Evolutionary conservation across 257 asterid genomes (phyloP).

Genomic region (Solanum dulcamara): DNA sequence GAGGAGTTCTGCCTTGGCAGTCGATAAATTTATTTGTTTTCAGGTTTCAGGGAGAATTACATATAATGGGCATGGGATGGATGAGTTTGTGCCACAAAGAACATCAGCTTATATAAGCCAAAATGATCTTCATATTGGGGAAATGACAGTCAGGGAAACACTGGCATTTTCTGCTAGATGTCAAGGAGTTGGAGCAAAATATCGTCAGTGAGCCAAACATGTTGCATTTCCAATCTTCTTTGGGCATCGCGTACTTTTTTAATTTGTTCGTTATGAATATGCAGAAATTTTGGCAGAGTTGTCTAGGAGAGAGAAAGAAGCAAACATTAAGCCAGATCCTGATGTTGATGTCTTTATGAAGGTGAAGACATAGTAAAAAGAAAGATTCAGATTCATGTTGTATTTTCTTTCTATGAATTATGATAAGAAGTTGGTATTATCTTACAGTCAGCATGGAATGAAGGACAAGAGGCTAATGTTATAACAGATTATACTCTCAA

Average conservation of each 20-base stretch:
- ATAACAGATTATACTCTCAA: constrained; percentile 75
- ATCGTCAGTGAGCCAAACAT: constrained; percentile 28
- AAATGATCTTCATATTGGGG: constrained; percentile 77
- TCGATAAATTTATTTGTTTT: neutral
- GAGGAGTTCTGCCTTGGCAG: neutral
- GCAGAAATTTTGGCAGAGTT: constrained; percentile 67
- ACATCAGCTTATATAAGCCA: constrained; percentile 86
- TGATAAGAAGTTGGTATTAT: neutral
- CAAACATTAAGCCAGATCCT: constrained; percentile 74
- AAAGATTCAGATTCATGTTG: neutral
- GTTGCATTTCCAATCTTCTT: neutral
- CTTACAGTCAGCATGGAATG: constrained; percentile 57
- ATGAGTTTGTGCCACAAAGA: constrained; percentile 77
- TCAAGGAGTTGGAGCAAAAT: constrained; percentile 83
- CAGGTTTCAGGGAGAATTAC: constrained; percentile 69
- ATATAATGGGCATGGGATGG: constrained; percentile 66
- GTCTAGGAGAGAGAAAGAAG: constrained; percentile 81
- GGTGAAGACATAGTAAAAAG: constrained; percentile 26
- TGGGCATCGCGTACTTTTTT: neutral
- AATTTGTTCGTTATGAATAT: neutral
- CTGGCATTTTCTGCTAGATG: constrained; percentile 86
- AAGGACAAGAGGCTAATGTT: constrained; percentile 77
- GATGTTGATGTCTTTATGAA: constrained; percentile 85
- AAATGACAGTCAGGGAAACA: constrained; percentile 85
- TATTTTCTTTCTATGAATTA: neutral